Evolutionary conservation across 805 yeast genomes (phyloP), one percentile per base, ranked within the genome.

Genomic region (Barnettozyma sp.): DNA sequence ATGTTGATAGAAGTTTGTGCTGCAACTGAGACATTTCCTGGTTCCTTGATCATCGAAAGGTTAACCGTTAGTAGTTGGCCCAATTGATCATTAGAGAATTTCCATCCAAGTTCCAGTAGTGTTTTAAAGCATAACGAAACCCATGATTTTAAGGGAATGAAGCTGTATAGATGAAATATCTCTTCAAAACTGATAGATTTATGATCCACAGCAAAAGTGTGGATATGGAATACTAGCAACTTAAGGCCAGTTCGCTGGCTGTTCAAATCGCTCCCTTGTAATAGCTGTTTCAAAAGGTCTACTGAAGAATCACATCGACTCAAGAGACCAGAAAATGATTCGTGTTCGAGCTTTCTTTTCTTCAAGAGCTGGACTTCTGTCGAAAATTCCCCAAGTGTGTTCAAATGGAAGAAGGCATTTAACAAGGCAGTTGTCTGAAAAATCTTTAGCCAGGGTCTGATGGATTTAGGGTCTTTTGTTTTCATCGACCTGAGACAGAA

Each of bases 401-500:
- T 30, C 39, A 23, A 9, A 20, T 17, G 6, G 33, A 29, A 46
- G 7, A 42, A 36, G 2, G 52, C 35, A 15, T 40, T 39, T 13
- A 47, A n/a, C 14, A 72, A 42, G 26, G 48, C 56, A 1, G 57
- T 37, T 7, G 66, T 20, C 0, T 72, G 74, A 7, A 49, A 35
- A 1, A 58, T 35, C 4, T 62, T 42, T 10, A 73, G 49, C 80
- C 80, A 75, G 0, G 63, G 52, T 5, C 45, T 44, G 1, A 45
- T 33, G 22, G 40, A 18, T 0, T 33, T 9, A 27, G 36, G 15
- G 17, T 41, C 11, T 16, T 38, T 10, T 11, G 43, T 15, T 30
- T 39, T 32, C 7, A 49, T 26, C 0, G 48, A 15, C 5, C 29
- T 7, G 60, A 55, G 25, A 66, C 42, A 35, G 66, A 45, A 33